Conservation (phyloP, 768 basidiomycete genomes). For the Suillus subalutaceus region DNA sequence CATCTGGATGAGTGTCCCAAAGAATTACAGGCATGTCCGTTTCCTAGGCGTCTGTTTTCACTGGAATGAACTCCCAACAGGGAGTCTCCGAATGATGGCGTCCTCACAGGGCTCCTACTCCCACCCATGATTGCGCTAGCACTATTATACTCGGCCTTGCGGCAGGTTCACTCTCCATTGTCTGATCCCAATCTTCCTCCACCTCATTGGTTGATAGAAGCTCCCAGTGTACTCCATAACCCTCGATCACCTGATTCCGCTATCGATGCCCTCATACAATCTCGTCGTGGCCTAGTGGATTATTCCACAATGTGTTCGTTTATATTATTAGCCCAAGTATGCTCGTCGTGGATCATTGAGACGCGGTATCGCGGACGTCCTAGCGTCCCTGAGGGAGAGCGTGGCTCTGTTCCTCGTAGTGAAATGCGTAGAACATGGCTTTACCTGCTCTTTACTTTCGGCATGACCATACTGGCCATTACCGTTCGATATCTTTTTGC, state of each 20-base stretch:
- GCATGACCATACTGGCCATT: constrained; percentile 51
- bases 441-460: constrained; percentile 66
- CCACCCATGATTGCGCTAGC: constrained; percentile 80
- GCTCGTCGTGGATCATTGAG: constrained; percentile 79
- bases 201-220: constrained; percentile 77
- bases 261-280: constrained; percentile 58
- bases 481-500: constrained; percentile 51
- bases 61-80: constrained; percentile 41
- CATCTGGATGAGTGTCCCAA: constrained; percentile 90
- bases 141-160: constrained; percentile 58
- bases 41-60: not conserved
- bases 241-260: constrained; percentile 45
- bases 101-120: constrained; percentile 80
- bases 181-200: constrained; percentile 45
- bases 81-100: constrained; percentile 83
- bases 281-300: constrained; percentile 78
- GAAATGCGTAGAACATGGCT: constrained; percentile 64
- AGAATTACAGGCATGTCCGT: constrained; percentile 72
- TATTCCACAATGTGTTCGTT: constrained; percentile 80
- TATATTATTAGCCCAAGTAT: constrained; percentile 78
- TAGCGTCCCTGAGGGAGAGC: constrained; percentile 63
- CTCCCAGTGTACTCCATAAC: constrained; percentile 57
- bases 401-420: constrained; percentile 75
- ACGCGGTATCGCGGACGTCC: constrained; percentile 44
- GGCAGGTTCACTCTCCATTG: constrained; percentile 33